phyloP scores from a whole-genome alignment of 805 yeast species.

The Candida methanosorbosa region DNA sequence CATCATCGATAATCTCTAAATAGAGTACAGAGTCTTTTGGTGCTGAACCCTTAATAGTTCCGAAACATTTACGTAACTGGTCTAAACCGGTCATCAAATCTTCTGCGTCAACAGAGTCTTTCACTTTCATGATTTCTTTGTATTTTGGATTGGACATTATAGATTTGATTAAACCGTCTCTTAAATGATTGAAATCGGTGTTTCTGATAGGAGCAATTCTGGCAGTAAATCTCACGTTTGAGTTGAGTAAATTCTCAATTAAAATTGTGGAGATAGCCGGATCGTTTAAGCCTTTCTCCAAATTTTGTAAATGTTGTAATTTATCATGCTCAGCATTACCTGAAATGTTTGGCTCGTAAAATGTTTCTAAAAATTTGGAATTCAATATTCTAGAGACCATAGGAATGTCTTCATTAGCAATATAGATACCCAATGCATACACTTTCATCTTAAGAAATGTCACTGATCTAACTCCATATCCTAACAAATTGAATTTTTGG shows the following conservation, averaged over 20 bases:
- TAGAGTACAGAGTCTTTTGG: slow-evolving; percentile 64
- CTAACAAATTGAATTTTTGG: slow-evolving; percentile 45
- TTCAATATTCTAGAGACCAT: slow-evolving; percentile 32
- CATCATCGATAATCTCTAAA: slow-evolving; percentile 43
- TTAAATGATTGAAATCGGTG: slow-evolving; percentile 83
- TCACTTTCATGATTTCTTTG: slow-evolving; percentile 34
- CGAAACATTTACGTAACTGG: slow-evolving; percentile 54
- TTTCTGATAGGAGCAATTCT: slow-evolving; percentile 81
- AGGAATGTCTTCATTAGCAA: slow-evolving; percentile 49
- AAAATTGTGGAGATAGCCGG: slow-evolving; percentile 42
- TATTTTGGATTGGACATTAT: slow-evolving; percentile 59
- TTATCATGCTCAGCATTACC: slow-evolving; percentile 16
- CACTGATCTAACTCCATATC: slow-evolving; percentile 76
- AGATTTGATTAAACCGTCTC: slow-evolving; percentile 83
- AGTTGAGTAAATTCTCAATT: slow-evolving; percentile 46
- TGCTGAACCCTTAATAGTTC: slow-evolving; percentile 55
- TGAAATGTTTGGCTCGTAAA: slow-evolving; percentile 12
- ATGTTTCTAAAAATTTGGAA: slow-evolving; percentile 29
- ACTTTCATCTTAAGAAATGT: slow-evolving; percentile 79
- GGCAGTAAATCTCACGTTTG: slow-evolving; percentile 55
- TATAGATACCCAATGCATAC: slow-evolving; percentile 78
- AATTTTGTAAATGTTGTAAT: slow-evolving; percentile 29
- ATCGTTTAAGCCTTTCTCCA: slow-evolving; percentile 39
- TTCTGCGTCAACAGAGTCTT: slow-evolving; percentile 32
- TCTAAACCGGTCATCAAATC: slow-evolving; percentile 41